A percentile compares a stretch with the other conserved stretches of the same genome.
These are phyloP conservation scores for Acacia confusa DNA, from an alignment of 306 rosid species.

Conservation along the genomic window DNA sequence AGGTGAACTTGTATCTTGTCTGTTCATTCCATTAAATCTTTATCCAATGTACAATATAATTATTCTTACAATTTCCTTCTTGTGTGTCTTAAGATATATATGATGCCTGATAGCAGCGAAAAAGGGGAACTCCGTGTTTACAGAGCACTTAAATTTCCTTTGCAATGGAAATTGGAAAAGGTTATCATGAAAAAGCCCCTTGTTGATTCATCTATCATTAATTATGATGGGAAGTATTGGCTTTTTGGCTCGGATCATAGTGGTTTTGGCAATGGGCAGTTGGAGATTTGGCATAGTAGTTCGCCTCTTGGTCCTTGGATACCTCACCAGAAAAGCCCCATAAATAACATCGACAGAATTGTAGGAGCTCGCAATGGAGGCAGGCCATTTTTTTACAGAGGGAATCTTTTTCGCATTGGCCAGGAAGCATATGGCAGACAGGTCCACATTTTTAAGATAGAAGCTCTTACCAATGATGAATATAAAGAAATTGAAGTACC, in stretches of 20 bases:
- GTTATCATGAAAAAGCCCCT: conserved; percentile 77
- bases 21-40: conserved; percentile 18
- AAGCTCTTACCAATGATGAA: conserved; percentile 65
- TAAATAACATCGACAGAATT: conserved; percentile 70
- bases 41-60: neutral
- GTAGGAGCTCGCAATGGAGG: conserved; percentile 95
- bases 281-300: conserved; percentile 85
- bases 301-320: conserved; percentile 96
- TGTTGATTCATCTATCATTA: conserved; percentile 68
- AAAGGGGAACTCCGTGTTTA: conserved; percentile 91
- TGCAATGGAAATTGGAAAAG: conserved; percentile 82
- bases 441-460: conserved; percentile 71
- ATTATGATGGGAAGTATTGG: conserved; percentile 70
- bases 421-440: conserved; percentile 86
- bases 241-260: conserved; percentile 90
- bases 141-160: conserved; percentile 74
- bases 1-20: neutral
- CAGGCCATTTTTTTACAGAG: conserved; percentile 76
- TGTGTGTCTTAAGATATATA: conserved; percentile 60
- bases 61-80: conserved; percentile 6
- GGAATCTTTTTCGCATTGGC: conserved; percentile 81
- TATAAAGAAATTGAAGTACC: conserved; percentile 87
- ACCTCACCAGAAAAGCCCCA: conserved; percentile 79
- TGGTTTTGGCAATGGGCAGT: conserved; percentile 87
- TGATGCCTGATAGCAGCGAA: conserved; percentile 87